Evolutionary conservation across 768 basidiomycete genomes (phyloP).

Genomic region (Mycena epipterygia): DNA sequence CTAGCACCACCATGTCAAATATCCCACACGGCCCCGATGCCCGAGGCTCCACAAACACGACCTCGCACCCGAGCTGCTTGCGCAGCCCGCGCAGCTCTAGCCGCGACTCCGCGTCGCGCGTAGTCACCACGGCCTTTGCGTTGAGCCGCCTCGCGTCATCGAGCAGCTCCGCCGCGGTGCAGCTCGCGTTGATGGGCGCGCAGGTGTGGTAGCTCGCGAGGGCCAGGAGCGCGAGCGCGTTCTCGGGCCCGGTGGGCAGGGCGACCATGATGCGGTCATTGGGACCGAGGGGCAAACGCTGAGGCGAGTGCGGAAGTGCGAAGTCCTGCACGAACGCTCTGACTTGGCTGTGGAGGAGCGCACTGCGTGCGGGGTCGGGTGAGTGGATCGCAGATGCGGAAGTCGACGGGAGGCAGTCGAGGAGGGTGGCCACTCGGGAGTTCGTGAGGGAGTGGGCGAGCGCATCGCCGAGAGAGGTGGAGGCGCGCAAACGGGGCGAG

Average conservation of each 20-base stretch:
- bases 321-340: slow-evolving; percentile 55
- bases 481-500: not conserved
- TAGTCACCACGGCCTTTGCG: slow-evolving; percentile 57
- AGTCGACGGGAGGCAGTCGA: slow-evolving; percentile 55
- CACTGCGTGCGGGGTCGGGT: slow-evolving; percentile 48
- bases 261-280: slow-evolving; percentile 63
- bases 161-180: slow-evolving; percentile 57
- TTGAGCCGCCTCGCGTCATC: slow-evolving; percentile 58
- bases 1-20: slow-evolving; percentile 54
- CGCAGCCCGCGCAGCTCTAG: slow-evolving; percentile 51
- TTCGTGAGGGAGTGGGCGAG: slow-evolving; percentile 48
- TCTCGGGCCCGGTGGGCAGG: slow-evolving; percentile 61
- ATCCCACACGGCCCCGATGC: slow-evolving; percentile 52
- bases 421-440: slow-evolving; percentile 49
- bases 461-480: slow-evolving; percentile 36
- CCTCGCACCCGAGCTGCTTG: slow-evolving; percentile 53
- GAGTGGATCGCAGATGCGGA: slow-evolving; percentile 54
- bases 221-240: slow-evolving; percentile 59
- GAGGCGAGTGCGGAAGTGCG: slow-evolving; percentile 49
- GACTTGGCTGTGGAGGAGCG: slow-evolving; percentile 51
- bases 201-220: slow-evolving; percentile 59
- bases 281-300: slow-evolving; percentile 43
- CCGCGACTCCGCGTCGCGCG: slow-evolving; percentile 54
- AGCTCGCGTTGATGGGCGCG: slow-evolving; percentile 62
- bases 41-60: slow-evolving; percentile 52